Evolutionary conservation across 768 basidiomycete genomes (phyloP), one percentile per base, ranked within the genome.

Genomic region (Xanthoconium stramineum): DNA sequence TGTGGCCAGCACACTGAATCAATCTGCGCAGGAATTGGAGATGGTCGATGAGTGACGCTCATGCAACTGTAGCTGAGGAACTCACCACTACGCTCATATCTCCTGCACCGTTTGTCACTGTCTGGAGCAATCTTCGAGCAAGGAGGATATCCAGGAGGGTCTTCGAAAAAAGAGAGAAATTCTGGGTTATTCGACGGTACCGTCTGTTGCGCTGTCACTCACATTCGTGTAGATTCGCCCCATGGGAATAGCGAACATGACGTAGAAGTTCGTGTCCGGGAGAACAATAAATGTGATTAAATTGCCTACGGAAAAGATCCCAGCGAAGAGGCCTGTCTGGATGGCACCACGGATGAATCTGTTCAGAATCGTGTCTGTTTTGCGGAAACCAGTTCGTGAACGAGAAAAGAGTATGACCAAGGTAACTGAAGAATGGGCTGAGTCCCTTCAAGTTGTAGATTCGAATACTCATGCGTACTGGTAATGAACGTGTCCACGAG

Each of bases 181-280:
- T 3, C 43, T 19, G 12, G n/a, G 17, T 32, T n/a, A 30, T 3
- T 11, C 30, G 14, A 19, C 29, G 15, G 6, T 36, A 15, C 9
- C 19, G 30, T 13, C 2, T 24, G 36, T 38, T 38, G 36, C 15
- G 24, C 19, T 1, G n/a, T 38, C 7, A 54, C 78, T 65, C 54
- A 80, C 80, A 48, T 81, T 81, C 6, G 79, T 80, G 56, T 74
- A 67, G 55, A 81, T 76, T 14, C 77, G 74, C 35, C 77, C 75
- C 15, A 77, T 63, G 3, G 77, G 73, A 17, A 76, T 64, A 5
- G 71, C 69, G 51, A 79, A 77, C 64, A 77, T 69, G 33, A 65
- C 63, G 42, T 73, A 78, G 6, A 74, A 46, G 33, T 66, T 71
- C 6, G 72, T 73, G 9, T 58, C 59, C 2, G 69, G 68, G 20